These are phyloP conservation scores for Brassica hybrid DNA, from an alignment of 441 rosid genomes.

Conservation along the genomic window DNA sequence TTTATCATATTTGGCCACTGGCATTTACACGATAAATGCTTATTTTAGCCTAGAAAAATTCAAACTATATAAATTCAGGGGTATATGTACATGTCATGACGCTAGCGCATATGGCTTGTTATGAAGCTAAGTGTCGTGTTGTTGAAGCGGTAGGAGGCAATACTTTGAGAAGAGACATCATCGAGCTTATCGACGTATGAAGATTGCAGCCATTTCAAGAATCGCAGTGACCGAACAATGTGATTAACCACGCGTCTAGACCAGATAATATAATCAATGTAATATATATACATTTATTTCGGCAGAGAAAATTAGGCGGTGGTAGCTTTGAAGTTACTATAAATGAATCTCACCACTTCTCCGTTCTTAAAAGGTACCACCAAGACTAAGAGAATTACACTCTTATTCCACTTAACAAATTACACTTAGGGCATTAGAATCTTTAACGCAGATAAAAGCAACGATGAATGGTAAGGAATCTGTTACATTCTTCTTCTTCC, in stretches of 20 bases:
- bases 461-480: background rate
- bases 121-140: conserved; percentile 28
- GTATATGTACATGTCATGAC: background rate
- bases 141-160: background rate
- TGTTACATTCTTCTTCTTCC: background rate
- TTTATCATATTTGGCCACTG: background rate
- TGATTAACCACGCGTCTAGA: conserved; percentile 20
- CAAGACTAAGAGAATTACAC: background rate
- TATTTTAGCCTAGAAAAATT: background rate
- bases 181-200: conserved; percentile 36
- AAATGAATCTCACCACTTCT: conserved; percentile 12
- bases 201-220: conserved; percentile 41
- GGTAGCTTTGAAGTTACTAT: conserved; percentile 1
- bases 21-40: background rate
- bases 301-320: conserved; percentile 5
- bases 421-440: background rate
- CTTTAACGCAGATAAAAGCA: background rate
- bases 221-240: conserved; percentile 15
- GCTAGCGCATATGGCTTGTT: conserved; percentile 1
- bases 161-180: conserved; percentile 23
- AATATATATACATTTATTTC: conserved; percentile 3
- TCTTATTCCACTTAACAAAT: background rate
- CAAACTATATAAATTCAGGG: background rate
- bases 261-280: background rate
- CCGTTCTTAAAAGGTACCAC: background rate